Base-by-base conservation (phyloP, 768 basidiomycete species). In the Boletus sp. region DNA sequence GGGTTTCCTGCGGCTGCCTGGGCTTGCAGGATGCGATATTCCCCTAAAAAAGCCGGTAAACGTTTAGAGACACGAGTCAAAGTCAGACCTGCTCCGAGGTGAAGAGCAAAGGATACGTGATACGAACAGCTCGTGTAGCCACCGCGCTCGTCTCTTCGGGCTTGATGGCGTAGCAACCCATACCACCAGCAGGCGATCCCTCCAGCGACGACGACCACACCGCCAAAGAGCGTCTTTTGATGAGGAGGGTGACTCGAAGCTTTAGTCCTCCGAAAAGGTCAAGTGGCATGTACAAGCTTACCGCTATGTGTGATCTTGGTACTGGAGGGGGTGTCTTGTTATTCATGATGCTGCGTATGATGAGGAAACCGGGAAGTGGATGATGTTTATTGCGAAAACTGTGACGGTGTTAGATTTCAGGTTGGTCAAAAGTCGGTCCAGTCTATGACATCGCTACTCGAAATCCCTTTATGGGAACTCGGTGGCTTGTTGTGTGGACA, bases 1-100 rank as follows among this genome's bases (percentile, higher is more conserved):
- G 66, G 57, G 20, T 63, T 66, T 7, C 63, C 52, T 12, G 47
- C 55, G 10, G 49, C 52, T 33, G 52, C 50, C 12, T 67, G 65
- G 1, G 63, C 69, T 42, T 68, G 64, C 12, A 61, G 20, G 35
- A 73, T 62, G 15, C 71, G 71, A 46, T 61, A 54, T 57, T 72
- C 64, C 70, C 67, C 71, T 62, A 20, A 24, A 7, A 17, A n/a
- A 30, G 14, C 24, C 24, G 24, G 7, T 0, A 20, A 29, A 9
- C 32, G 8, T 9, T 41, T 17, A 8, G 7, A 32, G 17, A 33
- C 20, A 5, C 20, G 2, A 4, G 28, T 51, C 41, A 32, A 33
- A 15, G 30, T 35, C 1, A 24, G 28, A 9, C 17, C 18, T n/a
- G 7, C 5, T 44, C 35, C 0, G 35, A 7, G 20, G 33, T 6